Evolutionary conservation across 495 filamentous ascomycete species (phyloP).

Genomic region (Penicillium coprophilum): DNA sequence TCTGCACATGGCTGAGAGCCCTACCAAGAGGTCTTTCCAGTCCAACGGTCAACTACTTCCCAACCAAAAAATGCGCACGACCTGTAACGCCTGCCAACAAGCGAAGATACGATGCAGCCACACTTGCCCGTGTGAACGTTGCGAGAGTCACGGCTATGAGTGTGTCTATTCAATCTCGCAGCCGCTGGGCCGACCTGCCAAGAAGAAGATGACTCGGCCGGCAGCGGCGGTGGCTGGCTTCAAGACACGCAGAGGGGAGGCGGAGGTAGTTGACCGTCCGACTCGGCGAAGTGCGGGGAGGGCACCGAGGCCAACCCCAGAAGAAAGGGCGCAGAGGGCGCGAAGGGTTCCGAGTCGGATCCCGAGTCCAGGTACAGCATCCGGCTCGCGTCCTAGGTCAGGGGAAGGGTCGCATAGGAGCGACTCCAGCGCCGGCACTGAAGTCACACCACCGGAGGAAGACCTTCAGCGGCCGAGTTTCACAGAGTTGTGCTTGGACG

Average conservation of each 20-base stretch:
- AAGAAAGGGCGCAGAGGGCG: background rate
- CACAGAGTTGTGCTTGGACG: background rate
- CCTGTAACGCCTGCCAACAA: constrained; percentile 51
- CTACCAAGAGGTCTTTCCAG: constrained; percentile 17
- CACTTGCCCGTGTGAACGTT: constrained; percentile 44
- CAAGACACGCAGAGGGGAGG: constrained; percentile 1
- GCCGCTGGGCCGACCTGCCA: constrained; percentile 45
- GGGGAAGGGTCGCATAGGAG: background rate
- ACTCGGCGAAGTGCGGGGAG: constrained; percentile 14
- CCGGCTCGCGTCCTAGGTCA: background rate
- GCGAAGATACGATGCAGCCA: constrained; percentile 52
- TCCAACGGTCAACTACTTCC: constrained; percentile 3
- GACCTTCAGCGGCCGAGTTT: background rate
- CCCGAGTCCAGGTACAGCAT: background rate
- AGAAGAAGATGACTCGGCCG: constrained; percentile 28
- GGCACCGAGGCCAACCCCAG: background rate
- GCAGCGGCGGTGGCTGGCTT: background rate
- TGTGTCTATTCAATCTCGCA: constrained; percentile 50
- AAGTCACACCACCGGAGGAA: background rate
- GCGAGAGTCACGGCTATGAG: constrained; percentile 41
- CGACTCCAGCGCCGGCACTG: constrained; percentile 1
- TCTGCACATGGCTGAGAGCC: background rate
- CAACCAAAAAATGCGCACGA: constrained; percentile 41
- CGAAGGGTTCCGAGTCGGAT: background rate
- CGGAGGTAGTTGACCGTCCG: constrained; percentile 6